phyloP scores from a whole-genome alignment of 768 basidiomycete genomes.

The Termitomyces sp. region DNA sequence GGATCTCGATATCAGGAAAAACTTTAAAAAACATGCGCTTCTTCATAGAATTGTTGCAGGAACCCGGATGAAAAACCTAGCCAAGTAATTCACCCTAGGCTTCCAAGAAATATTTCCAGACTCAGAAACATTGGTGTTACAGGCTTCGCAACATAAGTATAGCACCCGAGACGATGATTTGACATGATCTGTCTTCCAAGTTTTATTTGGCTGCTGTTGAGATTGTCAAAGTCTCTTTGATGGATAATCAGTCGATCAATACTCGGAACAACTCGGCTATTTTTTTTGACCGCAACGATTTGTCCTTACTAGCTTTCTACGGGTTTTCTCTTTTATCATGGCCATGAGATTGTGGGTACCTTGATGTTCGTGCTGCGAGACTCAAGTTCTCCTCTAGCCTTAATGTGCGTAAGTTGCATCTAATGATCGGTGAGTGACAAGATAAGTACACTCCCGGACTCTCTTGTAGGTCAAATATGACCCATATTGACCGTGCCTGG shows the following conservation, averaged over 20 bases:
- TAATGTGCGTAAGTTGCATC: too few relatives aligned
- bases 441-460: too few relatives aligned
- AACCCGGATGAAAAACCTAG: not conserved
- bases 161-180: not conserved
- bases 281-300: not conserved
- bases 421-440: not conserved
- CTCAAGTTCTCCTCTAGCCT: not conserved
- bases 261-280: not conserved
- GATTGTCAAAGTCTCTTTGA: not conserved
- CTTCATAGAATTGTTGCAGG: not conserved
- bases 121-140: not conserved
- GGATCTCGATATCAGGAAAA: not conserved
- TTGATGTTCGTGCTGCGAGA: not conserved
- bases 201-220: not conserved
- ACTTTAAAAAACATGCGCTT: not conserved
- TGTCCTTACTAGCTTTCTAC: too few relatives aligned
- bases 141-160: not conserved
- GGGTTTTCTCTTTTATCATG: not conserved
- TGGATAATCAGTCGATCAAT: not conserved
- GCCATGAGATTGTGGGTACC: not conserved
- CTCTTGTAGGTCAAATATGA: not conserved
- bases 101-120: not conserved
- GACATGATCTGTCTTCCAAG: not conserved
- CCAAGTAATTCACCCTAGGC: not conserved
- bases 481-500: conserved; percentile 1